phyloP scores from a whole-genome alignment of 192 early-diverging fungal species.

The Linnemannia hyalina region DNA sequence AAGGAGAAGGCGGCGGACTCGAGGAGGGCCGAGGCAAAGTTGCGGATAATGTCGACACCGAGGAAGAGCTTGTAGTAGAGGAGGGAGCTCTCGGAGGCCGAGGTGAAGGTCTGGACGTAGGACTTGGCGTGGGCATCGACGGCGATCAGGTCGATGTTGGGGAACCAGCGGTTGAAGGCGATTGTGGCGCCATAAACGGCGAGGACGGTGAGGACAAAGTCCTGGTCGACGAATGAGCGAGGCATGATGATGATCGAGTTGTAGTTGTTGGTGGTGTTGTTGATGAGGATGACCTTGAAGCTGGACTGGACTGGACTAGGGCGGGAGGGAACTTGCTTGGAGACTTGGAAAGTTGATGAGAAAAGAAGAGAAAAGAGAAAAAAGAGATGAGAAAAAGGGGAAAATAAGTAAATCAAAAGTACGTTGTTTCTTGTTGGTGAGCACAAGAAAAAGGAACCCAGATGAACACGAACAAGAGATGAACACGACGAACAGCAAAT shows the following conservation, averaged over 20 bases:
- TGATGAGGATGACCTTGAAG: background rate
- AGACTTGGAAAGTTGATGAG: constrained; percentile 7
- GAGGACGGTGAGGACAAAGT: constrained; percentile 40
- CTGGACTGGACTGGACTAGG: background rate
- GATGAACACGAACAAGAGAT: background rate
- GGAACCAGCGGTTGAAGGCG: constrained; percentile 50
- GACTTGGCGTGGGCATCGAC: constrained; percentile 38
- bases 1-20: constrained; percentile 51
- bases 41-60: constrained; percentile 38
- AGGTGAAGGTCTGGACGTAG: constrained; percentile 35
- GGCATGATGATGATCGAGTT: constrained; percentile 27
- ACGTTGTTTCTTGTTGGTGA: no score
- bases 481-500: background rate
- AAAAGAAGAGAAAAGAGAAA: constrained; percentile 2
- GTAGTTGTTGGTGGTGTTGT: background rate
- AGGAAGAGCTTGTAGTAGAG: constrained; percentile 25
- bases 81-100: constrained; percentile 16
- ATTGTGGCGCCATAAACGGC: constrained; percentile 34
- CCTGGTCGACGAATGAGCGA: constrained; percentile 47
- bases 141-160: constrained; percentile 39
- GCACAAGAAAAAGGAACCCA: background rate
- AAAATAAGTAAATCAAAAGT: background rate
- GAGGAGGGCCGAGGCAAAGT: constrained; percentile 26
- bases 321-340: background rate
- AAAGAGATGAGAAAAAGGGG: background rate